Conservation (phyloP, 106 monocot species). For the Vanilla planifolia region DNA sequence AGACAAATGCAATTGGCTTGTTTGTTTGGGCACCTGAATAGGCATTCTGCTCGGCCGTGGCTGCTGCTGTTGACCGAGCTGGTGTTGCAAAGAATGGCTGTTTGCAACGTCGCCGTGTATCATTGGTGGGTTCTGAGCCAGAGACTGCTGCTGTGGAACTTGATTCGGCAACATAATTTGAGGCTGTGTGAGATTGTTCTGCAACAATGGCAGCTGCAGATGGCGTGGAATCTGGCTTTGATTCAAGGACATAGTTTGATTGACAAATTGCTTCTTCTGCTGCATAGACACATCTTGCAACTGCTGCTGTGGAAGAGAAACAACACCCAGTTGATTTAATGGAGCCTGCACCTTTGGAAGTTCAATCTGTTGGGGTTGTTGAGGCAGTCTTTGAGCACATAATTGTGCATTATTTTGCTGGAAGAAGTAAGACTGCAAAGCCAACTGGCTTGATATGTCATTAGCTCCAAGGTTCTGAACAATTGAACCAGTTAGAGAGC, state of each 20-base stretch:
- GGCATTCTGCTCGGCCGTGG: constrained; percentile 23
- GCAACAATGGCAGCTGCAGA: constrained; percentile 23
- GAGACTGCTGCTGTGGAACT: constrained; percentile 27
- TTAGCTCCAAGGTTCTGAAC: constrained; percentile 51
- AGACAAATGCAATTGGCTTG: constrained; percentile 8
- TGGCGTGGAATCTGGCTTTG: constrained; percentile 14
- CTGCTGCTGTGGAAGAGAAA: constrained; percentile 41
- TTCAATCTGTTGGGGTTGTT: constrained; percentile 40
- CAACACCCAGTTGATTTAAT: constrained; percentile 32
- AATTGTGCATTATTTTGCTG: constrained; percentile 61
- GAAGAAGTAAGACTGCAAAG: constrained; percentile 43
- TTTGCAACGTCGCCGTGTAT: constrained; percentile 5
- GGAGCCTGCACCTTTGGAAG: constrained; percentile 35
- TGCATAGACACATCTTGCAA: constrained; percentile 25
- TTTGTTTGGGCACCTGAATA: constrained; percentile 1
- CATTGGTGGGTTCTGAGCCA: constrained; percentile 10
- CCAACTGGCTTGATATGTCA: constrained; percentile 50
- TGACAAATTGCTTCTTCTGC: constrained; percentile 46
- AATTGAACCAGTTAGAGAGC: constrained; percentile 35
- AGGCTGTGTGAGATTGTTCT: constrained; percentile 25
- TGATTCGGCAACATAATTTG: constrained; percentile 47
- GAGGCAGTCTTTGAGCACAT: constrained; percentile 30
- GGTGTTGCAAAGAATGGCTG: constrained; percentile 23
- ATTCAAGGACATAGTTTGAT: constrained; percentile 33
- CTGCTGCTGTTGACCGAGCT: constrained; percentile 24